These are phyloP conservation scores for Colletotrichum sp. DNA, from an alignment of 2,329 filamentous ascomycete genomes.

Conservation along the genomic window DNA sequence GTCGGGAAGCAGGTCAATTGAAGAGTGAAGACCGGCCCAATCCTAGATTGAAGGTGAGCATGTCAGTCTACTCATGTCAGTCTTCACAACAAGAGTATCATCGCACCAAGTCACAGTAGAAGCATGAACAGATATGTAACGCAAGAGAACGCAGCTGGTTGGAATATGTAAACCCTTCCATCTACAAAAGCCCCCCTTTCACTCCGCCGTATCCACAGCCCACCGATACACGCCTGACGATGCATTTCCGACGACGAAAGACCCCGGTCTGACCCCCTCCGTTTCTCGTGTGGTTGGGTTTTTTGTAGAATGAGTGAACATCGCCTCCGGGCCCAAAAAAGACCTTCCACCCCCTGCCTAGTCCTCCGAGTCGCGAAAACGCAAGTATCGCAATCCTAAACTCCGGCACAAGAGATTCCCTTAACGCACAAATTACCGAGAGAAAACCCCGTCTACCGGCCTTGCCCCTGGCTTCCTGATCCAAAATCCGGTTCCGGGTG, in stretches of 20 bases:
- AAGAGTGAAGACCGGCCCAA: rapidly evolving
- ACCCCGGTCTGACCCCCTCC: neutral
- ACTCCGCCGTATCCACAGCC: constrained; percentile 7
- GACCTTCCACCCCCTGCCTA: neutral
- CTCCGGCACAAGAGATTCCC: constrained; percentile 23
- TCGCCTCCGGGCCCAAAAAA: constrained; percentile 7
- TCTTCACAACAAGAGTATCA: neutral
- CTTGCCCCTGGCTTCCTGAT: constrained; percentile 26
- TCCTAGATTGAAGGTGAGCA: rapidly evolving
- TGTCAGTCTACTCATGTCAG: neutral
- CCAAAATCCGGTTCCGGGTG: constrained; percentile 67
- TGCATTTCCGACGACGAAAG: constrained; percentile 15
- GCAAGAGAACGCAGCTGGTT: constrained; percentile 16
- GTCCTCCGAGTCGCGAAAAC: constrained; percentile 21
- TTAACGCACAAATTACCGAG: neutral
- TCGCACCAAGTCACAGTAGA: neutral
- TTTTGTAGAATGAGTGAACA: constrained; percentile 3
- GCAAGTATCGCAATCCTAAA: constrained; percentile 22
- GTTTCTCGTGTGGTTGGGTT: neutral
- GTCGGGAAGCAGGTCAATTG: neutral
- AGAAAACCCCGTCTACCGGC: constrained; percentile 11
- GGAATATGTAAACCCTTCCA: constrained; percentile 16
- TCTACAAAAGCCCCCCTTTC: constrained; percentile 19
- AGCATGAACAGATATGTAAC: neutral
- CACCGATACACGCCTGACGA: neutral